These are phyloP conservation scores for Hyphopichia homilentoma DNA, from an alignment of 805 yeast genomes.

Conservation along the genomic window DNA sequence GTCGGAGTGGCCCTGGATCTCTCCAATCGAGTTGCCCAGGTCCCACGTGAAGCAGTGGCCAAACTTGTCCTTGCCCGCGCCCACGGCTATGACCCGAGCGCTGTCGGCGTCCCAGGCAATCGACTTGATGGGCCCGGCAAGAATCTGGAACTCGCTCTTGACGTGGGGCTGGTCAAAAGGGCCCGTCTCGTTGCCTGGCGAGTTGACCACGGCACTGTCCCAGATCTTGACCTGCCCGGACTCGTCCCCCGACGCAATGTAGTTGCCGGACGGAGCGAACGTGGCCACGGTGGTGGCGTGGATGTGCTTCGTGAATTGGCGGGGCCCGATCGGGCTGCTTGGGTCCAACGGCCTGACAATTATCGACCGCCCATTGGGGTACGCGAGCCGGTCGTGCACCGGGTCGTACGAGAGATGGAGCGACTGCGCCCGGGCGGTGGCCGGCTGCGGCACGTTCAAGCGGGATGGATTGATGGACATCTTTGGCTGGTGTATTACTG, in stretches of 20 bases:
- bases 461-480: conserved; percentile 28
- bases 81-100: conserved; percentile 85
- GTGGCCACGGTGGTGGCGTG: conserved; percentile 75
- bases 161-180: conserved; percentile 45
- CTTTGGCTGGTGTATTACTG: neutral
- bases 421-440: conserved; percentile 66
- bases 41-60: conserved; percentile 95
- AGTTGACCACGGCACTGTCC: conserved; percentile 52
- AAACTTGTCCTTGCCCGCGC: conserved; percentile 85
- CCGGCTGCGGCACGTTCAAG: conserved; percentile 72
- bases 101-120: conserved; percentile 92
- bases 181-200: conserved; percentile 29
- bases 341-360: conserved; percentile 61
- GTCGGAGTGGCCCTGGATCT: conserved; percentile 87
- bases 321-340: conserved; percentile 38
- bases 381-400: conserved; percentile 66
- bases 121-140: conserved; percentile 78
- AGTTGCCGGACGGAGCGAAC: conserved; percentile 86
- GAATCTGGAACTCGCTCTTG: conserved; percentile 77
- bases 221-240: conserved; percentile 87
- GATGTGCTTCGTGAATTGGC: conserved; percentile 74
- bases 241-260: conserved; percentile 88
- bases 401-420: conserved; percentile 75
- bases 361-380: conserved; percentile 78
- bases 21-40: conserved; percentile 96